Base-by-base conservation (phyloP, 257 asterid genomes). In the Solanum habrochaites region DNA sequence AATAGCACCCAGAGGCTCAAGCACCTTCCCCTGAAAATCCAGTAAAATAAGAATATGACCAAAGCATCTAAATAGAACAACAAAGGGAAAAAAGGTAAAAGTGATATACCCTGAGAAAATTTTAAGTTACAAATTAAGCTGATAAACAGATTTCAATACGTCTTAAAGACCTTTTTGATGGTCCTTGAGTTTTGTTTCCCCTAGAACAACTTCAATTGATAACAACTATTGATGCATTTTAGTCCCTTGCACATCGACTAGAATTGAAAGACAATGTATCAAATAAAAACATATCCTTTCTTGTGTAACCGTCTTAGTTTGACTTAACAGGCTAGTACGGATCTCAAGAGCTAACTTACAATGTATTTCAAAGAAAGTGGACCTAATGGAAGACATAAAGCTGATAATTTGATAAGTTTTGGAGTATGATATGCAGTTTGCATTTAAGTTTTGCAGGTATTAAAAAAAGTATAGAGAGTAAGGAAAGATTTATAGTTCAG, bases 1-100 rank as follows among this genome's bases (percentile, higher is more conserved):
- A 90, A 90, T 86, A 84, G 99, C 99, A 85, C 99, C 99, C 80
- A 97, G 87, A 88, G 99, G 99, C 94, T 96, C 96, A 42, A 97
- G 99, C 89, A 97, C 99, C 89, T 95, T 93, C 73, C 94, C 99
- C 99, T 97, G 95, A 91, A 85, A 85, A 82, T 87, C 85, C 88
- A 92, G 85, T 29, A 80, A 77, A 67, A 83, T 73, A 86, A 75
- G 81, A 87, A 72, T 23, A 43, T 83, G 87, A 67, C 67, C 78
- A 67, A 78, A 82, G 69, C 52, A 71, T 85, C 82, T 58, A 40
- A 77, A 40, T 77, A 67, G 47, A 32, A 12, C 20, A 42, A 39
- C 81, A 14, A 20, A 15, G 62, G 52, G 15, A 69, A 21, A 58
- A 11, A 83, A 15, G 42, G 35, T 52, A 49, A 29, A 49, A 21